phyloP scores from a whole-genome alignment of 2,329 filamentous ascomycete genomes.

The Sporothrix dimorphospora region DNA sequence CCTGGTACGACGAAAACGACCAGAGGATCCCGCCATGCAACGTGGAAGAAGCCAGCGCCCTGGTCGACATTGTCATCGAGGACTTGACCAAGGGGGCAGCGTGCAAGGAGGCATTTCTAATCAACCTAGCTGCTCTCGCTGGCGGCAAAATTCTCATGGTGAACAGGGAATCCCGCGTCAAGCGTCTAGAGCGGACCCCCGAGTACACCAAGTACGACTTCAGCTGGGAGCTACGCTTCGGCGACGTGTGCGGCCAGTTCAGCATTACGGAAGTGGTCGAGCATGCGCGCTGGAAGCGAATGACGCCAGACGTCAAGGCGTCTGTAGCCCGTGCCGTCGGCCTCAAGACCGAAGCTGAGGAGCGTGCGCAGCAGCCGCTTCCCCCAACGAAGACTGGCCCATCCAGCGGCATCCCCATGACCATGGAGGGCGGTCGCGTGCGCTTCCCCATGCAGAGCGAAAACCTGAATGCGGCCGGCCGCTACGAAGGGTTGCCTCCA shows the following conservation, averaged over 20 bases:
- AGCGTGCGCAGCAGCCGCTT: constrained; percentile 28
- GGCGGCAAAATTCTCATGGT: constrained; percentile 57
- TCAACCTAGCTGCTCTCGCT: constrained; percentile 61
- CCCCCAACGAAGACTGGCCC: background rate
- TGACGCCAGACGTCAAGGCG: constrained; percentile 23
- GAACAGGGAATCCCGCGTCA: constrained; percentile 46
- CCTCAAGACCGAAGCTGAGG: constrained; percentile 28
- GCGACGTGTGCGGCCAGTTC: constrained; percentile 56
- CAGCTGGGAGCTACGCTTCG: constrained; percentile 60
- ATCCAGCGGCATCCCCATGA: constrained; percentile 23
- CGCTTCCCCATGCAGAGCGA: background rate
- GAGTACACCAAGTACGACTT: constrained; percentile 53
- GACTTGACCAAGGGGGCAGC: constrained; percentile 53
- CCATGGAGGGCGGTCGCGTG: background rate
- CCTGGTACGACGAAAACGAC: constrained; percentile 57
- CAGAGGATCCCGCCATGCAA: constrained; percentile 48
- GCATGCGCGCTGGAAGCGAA: constrained; percentile 46
- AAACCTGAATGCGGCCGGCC: background rate
- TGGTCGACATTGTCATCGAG: constrained; percentile 58
- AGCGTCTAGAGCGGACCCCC: constrained; percentile 48
- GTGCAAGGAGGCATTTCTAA: constrained; percentile 59
- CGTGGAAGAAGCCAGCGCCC: constrained; percentile 57
- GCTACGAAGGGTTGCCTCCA: background rate
- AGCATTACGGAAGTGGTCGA: constrained; percentile 55
- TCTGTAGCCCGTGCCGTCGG: constrained; percentile 31